Percentiles rank a stretch among this genome's conserved stretches.
Evolutionary conservation across 805 yeast species (phyloP).

Genomic region (Yarrowia bubula): DNA sequence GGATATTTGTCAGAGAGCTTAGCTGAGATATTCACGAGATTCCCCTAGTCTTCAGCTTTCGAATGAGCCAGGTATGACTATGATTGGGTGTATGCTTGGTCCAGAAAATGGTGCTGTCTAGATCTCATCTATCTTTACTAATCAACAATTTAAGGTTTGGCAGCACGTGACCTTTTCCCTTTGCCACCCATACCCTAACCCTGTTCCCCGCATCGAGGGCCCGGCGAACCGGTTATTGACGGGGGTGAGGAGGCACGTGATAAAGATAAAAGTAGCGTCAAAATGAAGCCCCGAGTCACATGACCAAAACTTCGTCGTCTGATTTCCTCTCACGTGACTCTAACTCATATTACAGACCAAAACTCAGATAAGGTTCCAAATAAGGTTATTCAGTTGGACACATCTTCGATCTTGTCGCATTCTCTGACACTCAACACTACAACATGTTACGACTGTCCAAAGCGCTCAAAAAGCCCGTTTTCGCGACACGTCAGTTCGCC

Average conservation of each 20-base stretch:
- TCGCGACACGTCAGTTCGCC: background rate
- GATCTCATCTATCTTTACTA: too few species aligned
- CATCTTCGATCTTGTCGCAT: background rate
- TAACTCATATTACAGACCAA: background rate
- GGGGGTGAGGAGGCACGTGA: too few species aligned
- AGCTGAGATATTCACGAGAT: too few species aligned
- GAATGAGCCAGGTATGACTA: too few species aligned
- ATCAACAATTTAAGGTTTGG: background rate
- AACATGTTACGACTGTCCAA: constrained; percentile 8
- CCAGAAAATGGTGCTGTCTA: too few species aligned
- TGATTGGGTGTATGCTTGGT: too few species aligned
- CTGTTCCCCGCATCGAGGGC: constrained; percentile 14
- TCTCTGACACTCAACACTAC: background rate
- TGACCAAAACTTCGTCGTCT: background rate
- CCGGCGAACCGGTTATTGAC: background rate
- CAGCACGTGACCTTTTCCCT: too few species aligned
- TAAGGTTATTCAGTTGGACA: constrained; percentile 2
- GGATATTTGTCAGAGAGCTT: too few species aligned
- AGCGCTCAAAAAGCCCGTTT: background rate
- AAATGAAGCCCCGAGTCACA: background rate
- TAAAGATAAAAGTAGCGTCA: too few species aligned
- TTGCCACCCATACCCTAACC: background rate
- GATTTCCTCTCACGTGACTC: background rate
- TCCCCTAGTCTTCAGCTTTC: too few species aligned
- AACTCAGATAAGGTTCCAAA: background rate